phyloP scores from a whole-genome alignment of 2,329 filamentous ascomycete species.

The Paecilomyces formosus region DNA sequence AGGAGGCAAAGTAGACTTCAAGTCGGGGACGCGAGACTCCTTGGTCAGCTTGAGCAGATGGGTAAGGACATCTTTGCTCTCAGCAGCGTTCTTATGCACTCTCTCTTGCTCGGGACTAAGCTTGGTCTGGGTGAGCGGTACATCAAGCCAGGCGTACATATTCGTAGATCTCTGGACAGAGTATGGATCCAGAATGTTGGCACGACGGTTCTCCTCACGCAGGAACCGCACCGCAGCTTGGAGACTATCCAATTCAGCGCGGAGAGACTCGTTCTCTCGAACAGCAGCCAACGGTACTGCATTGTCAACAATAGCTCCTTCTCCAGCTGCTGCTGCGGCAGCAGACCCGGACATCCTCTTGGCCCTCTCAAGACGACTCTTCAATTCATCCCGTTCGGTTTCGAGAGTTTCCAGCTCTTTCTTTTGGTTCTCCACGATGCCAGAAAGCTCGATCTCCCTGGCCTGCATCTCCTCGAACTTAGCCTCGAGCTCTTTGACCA shows the following conservation, averaged over 20 bases:
- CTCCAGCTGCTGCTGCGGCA: slow-evolving; percentile 26
- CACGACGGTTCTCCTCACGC: slow-evolving; percentile 37
- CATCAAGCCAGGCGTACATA: slow-evolving; percentile 37
- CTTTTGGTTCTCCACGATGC: slow-evolving; percentile 26
- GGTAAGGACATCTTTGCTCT: slow-evolving; percentile 35
- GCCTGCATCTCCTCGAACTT: slow-evolving; percentile 33
- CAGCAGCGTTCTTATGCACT: slow-evolving; percentile 26
- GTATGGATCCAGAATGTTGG: slow-evolving; percentile 33
- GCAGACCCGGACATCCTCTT: slow-evolving; percentile 34
- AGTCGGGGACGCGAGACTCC: slow-evolving; percentile 30
- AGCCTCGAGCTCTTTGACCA: slow-evolving; percentile 36
- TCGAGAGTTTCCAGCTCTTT: slow-evolving; percentile 30
- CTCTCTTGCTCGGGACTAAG: slow-evolving; percentile 21
- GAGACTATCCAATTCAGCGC: slow-evolving; percentile 35
- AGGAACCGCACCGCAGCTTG: slow-evolving; percentile 41
- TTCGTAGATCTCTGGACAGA: slow-evolving; percentile 33
- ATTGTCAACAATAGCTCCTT: slow-evolving; percentile 30
- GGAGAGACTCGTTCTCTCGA: slow-evolving; percentile 36
- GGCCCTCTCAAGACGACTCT: slow-evolving; percentile 34
- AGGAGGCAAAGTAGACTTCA: slow-evolving; percentile 26
- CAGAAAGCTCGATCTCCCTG: slow-evolving; percentile 24
- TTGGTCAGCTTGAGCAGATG: slow-evolving; percentile 37
- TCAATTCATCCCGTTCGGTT: slow-evolving; percentile 34
- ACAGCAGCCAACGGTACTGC: slow-evolving; percentile 32
- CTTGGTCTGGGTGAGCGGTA: slow-evolving; percentile 25